A percentile compares a stretch with the other conserved stretches of the same genome.
Conservation (phyloP, 1,284 basidiomycete genomes). For the Athelia sp. region DNA sequence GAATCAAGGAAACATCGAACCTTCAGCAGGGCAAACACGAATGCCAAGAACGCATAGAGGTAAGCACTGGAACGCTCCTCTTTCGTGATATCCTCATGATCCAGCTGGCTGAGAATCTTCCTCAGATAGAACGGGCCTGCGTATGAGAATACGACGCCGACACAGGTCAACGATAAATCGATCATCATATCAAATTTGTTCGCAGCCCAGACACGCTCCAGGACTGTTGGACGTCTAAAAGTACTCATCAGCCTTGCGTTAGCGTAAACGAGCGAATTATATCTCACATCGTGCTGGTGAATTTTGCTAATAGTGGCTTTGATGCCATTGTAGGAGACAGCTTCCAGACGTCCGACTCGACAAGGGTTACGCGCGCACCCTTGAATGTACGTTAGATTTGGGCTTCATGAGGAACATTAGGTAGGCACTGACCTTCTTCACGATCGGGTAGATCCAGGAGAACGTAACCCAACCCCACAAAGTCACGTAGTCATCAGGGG, state of each 20-base stretch:
- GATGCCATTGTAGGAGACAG: conserved; percentile 47
- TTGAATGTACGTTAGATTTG: conserved; percentile 9
- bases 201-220: conserved; percentile 58
- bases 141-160: conserved; percentile 69
- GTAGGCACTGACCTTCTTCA: conserved; percentile 25
- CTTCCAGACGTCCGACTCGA: conserved; percentile 47
- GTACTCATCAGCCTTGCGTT: not conserved
- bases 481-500: conserved; percentile 59
- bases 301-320: conserved; percentile 41
- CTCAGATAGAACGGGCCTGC: conserved; percentile 65
- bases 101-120: conserved; percentile 46
- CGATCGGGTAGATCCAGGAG: conserved; percentile 56
- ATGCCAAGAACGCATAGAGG: conserved; percentile 66
- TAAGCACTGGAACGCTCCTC: conserved; percentile 58
- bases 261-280: not conserved
- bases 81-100: conserved; percentile 26
- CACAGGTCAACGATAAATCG: conserved; percentile 61
- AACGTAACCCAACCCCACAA: conserved; percentile 65
- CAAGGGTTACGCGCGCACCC: conserved; percentile 40
- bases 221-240: conserved; percentile 35
- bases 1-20: conserved; percentile 15
- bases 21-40: conserved; percentile 54
- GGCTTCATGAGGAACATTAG: not conserved
- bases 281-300: conserved; percentile 11
- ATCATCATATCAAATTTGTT: conserved; percentile 73